Conservation (phyloP, 2,329 filamentous ascomycete genomes). For the Penicillium sumatraense region DNA sequence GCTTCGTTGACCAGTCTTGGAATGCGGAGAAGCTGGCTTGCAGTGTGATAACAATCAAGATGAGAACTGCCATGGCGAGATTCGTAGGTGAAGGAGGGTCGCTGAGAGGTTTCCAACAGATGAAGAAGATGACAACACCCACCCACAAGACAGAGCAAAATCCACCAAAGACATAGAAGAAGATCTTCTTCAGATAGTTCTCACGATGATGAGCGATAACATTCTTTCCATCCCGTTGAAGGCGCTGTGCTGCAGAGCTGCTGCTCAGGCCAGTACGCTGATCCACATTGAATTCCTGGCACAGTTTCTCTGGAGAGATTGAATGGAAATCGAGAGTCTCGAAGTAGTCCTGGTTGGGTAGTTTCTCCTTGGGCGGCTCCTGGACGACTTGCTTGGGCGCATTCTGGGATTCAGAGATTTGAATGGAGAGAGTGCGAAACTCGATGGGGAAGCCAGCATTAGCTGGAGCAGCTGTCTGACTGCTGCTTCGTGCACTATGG, state of each 20-base stretch:
- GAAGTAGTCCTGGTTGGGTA: conserved; percentile 52
- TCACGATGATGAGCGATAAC: conserved; percentile 69
- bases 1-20: conserved; percentile 76
- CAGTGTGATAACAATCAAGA: conserved; percentile 72
- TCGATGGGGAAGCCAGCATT: conserved; percentile 39
- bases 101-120: conserved; percentile 77
- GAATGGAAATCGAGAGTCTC: conserved; percentile 71
- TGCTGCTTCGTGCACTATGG: conserved; percentile 19
- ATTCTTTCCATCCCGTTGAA: conserved; percentile 70
- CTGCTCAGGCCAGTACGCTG: conserved; percentile 62
- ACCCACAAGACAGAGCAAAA: conserved; percentile 76
- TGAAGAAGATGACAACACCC: conserved; percentile 73
- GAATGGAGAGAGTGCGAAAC: conserved; percentile 45
- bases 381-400: conserved; percentile 29
- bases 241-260: conserved; percentile 60
- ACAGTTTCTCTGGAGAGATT: conserved; percentile 60
- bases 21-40: conserved; percentile 72
- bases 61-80: conserved; percentile 71
- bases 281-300: conserved; percentile 64
- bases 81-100: conserved; percentile 72
- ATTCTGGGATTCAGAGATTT: conserved; percentile 44
- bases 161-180: conserved; percentile 76
- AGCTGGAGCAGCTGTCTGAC: conserved; percentile 3
- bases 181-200: conserved; percentile 61
- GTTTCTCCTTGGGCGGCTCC: conserved; percentile 18